Conservation (phyloP, 1,284 basidiomycete species). For the Mrakiaceae sp. region DNA sequence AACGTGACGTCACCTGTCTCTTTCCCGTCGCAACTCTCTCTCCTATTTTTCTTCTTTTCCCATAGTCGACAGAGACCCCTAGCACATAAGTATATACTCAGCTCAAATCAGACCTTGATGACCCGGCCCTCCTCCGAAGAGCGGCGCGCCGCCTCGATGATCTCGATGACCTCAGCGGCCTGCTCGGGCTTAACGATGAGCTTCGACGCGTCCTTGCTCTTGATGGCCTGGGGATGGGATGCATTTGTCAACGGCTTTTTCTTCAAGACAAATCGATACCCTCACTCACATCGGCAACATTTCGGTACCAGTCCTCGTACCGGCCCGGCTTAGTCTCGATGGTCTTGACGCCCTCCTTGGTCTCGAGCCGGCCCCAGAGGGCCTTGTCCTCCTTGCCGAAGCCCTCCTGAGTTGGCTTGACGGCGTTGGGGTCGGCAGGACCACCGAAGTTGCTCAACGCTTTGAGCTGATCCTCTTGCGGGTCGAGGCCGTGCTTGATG, state of each 20-base stretch:
- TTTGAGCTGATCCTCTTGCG: conserved; percentile 54
- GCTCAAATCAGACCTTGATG: conserved; percentile 29
- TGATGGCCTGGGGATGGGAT: neutral
- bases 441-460: neutral
- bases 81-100: too few species aligned
- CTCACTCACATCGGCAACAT: conserved; percentile 20
- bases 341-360: conserved; percentile 35
- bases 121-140: conserved; percentile 51
- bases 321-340: conserved; percentile 25
- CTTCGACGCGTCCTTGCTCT: conserved; percentile 30
- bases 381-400: conserved; percentile 37
- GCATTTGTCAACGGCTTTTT: neutral
- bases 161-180: conserved; percentile 54
- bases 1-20: too few species aligned
- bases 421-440: neutral
- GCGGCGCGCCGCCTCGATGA: conserved; percentile 57
- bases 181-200: conserved; percentile 57
- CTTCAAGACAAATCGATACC: too few species aligned
- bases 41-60: too few species aligned
- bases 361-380: conserved; percentile 19
- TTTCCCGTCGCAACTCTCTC: too few species aligned
- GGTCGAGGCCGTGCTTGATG: conserved; percentile 63
- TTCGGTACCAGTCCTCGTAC: conserved; percentile 19
- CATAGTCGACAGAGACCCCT: too few species aligned
- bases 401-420: conserved; percentile 6